phyloP scores from a whole-genome alignment of 345 rosid species.

The Heritiera littoralis region DNA sequence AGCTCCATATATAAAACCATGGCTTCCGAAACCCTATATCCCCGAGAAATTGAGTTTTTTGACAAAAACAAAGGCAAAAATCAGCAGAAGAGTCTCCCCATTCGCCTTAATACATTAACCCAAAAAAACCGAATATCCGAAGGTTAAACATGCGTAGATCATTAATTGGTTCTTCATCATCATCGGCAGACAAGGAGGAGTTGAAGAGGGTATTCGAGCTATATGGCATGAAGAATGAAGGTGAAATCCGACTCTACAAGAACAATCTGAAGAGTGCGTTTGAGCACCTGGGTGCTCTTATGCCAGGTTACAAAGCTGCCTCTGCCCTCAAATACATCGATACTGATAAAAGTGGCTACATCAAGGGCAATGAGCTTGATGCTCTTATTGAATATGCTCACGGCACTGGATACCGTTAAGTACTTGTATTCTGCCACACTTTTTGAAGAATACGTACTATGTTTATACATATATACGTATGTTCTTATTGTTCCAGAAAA shows the following conservation, averaged over 20 bases:
- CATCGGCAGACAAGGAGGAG: neutral
- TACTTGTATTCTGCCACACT: neutral
- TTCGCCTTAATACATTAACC: neutral
- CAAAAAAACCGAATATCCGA: neutral
- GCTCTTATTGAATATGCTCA: conserved; percentile 17
- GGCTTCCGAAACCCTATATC: neutral
- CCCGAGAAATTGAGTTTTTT: neutral
- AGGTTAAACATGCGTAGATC: neutral
- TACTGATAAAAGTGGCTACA: neutral
- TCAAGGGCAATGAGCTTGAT: neutral
- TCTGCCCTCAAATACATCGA: conserved; percentile 1
- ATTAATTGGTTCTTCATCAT: neutral
- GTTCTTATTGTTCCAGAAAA: neutral
- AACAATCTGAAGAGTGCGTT: neutral
- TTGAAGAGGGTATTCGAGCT: neutral
- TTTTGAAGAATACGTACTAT: neutral
- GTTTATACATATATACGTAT: neutral
- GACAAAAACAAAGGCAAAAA: no score
- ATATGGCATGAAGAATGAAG: neutral
- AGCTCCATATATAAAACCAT: neutral
- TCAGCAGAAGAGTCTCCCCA: neutral
- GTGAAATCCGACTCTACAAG: neutral
- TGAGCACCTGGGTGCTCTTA: conserved; percentile 1
- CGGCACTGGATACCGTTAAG: neutral
- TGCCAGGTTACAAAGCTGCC: conserved; percentile 11